Base-by-base conservation (phyloP, 495 filamentous ascomycete species). In the Saxispiralis lemnorum region DNA sequence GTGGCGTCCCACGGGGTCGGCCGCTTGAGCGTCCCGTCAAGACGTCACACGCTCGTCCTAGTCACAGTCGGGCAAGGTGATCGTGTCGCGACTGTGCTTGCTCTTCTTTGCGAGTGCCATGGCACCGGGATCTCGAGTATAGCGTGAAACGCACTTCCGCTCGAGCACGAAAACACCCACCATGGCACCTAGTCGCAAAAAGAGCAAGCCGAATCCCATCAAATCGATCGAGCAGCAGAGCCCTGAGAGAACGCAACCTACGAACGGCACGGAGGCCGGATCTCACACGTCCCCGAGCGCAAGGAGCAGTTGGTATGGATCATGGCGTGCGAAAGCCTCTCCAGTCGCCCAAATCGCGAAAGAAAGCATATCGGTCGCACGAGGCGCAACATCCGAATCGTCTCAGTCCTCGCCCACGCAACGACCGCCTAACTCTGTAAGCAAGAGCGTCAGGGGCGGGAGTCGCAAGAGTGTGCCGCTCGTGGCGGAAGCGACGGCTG, bases 271-370 rank as follows among this genome's bases (percentile, higher is more conserved):
- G 9, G 24, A 28, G 24, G 5, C 34, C 34, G 34, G 34, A 4
- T 35, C 13, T 12, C 13, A 4, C 34, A 4, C 5, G 13, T 35
- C n/a, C 6, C 4, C 34, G 16, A 17, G 34, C 34, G 16, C 16
- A 6, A 14, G n/a, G 34, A 35, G 34, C 6, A 44, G 41, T 36
- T 61, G 58, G 57, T 55, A 61, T 36, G 57, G 55, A 39, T 53
- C 50, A 37, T 63, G 58, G 60, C 48, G 57, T 14, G 54, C 59
- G 33, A 63, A 63, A 45, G 54, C 59, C 7, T 52, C 56, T 9
- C 53, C 58, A 0, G 46, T 57, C 2, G 56, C 53, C 14, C 51
- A 58, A 34, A 51, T 56, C 10, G 55, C 53, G 2, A 51, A 49
- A 24, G 56, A 61, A 43, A 61, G 51, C 47, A 56, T 61, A n/a